Evolutionary conservation across 176 grass and related monocot genomes (phyloP).

Genomic region (Raddia guianensis): DNA sequence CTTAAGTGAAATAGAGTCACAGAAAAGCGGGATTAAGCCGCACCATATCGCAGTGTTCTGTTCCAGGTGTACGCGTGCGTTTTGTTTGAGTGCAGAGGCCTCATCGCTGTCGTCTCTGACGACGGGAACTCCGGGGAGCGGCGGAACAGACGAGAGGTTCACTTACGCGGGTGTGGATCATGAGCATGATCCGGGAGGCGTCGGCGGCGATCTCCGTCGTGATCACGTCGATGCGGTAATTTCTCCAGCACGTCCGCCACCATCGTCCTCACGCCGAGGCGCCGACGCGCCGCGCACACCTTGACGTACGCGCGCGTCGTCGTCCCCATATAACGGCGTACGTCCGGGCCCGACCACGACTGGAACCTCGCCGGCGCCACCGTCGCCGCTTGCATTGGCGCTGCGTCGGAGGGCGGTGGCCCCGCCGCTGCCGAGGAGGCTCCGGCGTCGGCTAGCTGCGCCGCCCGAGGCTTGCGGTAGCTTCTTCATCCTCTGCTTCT

Average conservation of each 20-base stretch:
- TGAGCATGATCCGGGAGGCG: slow-evolving; percentile 27
- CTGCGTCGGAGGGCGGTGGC: too few species aligned
- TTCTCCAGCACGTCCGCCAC: slow-evolving; percentile 59
- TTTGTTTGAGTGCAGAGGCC: too few species aligned
- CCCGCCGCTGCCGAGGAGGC: neutral
- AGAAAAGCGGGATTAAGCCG: too few species aligned
- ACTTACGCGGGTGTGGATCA: slow-evolving; percentile 73
- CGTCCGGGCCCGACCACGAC: slow-evolving; percentile 63
- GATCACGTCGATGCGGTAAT: slow-evolving; percentile 57
- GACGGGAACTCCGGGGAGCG: too few species aligned
- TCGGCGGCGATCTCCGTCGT: slow-evolving; percentile 41
- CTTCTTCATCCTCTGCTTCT: neutral
- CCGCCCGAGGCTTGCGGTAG: neutral
- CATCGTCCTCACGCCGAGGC: slow-evolving; percentile 31
- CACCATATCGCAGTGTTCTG: too few species aligned
- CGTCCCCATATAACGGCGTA: neutral
- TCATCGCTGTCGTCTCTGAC: too few species aligned
- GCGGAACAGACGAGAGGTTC: neutral
- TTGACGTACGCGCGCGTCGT: slow-evolving; percentile 48
- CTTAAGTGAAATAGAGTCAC: too few species aligned
- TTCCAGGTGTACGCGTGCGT: too few species aligned
- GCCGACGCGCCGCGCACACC: slow-evolving; percentile 32
- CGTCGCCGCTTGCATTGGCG: neutral
- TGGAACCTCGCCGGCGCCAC: slow-evolving; percentile 36
- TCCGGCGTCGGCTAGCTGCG: neutral